Conservation (phyloP, 2,329 filamentous ascomycete genomes). For the Phoma sp. region DNA sequence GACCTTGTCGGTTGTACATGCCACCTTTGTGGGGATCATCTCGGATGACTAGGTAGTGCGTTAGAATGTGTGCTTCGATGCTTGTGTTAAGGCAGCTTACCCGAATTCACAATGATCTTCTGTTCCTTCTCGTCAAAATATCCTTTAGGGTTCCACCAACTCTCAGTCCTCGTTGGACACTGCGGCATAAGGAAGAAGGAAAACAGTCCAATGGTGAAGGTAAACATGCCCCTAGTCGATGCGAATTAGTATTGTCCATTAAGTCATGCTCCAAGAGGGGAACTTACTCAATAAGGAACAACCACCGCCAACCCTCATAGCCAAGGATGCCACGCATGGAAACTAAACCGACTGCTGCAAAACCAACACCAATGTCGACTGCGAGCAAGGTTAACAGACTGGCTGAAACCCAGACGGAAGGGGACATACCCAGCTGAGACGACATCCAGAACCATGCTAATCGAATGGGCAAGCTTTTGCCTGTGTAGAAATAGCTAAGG, state of each 20-base stretch:
- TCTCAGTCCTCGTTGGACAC: slow-evolving; percentile 65
- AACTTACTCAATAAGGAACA: slow-evolving; percentile 56
- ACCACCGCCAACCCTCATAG: slow-evolving; percentile 49
- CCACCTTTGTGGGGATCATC: slow-evolving; percentile 62
- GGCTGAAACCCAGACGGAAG: too few species aligned
- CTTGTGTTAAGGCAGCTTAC: not conserved
- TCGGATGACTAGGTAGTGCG: slow-evolving; percentile 53
- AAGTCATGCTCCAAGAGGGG: not conserved
- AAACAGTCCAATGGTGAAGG: slow-evolving; percentile 23
- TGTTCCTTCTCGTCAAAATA: slow-evolving; percentile 72
- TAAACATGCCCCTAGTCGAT: slow-evolving; percentile 10
- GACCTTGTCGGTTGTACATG: slow-evolving; percentile 65
- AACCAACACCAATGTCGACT: slow-evolving; percentile 34
- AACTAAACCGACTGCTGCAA: slow-evolving; percentile 47
- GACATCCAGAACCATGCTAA: slow-evolving; percentile 53
- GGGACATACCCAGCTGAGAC: slow-evolving; percentile 30
- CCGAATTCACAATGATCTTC: slow-evolving; percentile 66
- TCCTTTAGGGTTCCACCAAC: slow-evolving; percentile 47
- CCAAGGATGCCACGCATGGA: slow-evolving; percentile 51
- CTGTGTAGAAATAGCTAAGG: slow-evolving; percentile 58
- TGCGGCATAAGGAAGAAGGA: slow-evolving; percentile 43
- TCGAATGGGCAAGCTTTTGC: slow-evolving; percentile 49
- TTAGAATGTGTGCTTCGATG: not conserved
- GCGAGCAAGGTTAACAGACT: too few species aligned
- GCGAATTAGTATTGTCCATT: not conserved